A percentile compares a stretch with the other conserved stretches of the same genome.
Evolutionary conservation across 306 rosid genomes (phyloP).

Genomic region (Quercus ilex): DNA sequence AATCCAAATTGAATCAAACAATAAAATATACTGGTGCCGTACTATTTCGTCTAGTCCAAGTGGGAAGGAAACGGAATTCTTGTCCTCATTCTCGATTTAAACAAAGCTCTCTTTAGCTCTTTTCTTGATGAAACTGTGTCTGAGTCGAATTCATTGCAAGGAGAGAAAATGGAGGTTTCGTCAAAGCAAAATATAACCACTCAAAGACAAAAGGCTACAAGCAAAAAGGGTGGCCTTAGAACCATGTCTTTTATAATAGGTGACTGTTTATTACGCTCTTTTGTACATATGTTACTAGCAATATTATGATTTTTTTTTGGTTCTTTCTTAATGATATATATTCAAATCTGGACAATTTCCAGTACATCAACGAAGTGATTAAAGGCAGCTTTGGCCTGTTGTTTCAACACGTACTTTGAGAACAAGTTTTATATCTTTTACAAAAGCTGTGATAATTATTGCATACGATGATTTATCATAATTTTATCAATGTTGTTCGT

Average conservation of each 20-base stretch:
- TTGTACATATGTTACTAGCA: neutral
- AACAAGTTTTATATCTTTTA: too few relatives aligned
- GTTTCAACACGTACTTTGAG: too few relatives aligned
- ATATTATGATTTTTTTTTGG: neutral
- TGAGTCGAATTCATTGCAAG: constrained; percentile 4
- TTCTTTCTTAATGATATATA: neutral
- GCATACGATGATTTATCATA: too few relatives aligned
- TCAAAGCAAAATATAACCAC: constrained; percentile 33
- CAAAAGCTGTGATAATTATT: too few relatives aligned
- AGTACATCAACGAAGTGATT: too few relatives aligned
- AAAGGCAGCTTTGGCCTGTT: too few relatives aligned
- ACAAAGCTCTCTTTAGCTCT: neutral
- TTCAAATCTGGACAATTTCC: too few relatives aligned
- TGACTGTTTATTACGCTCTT: neutral
- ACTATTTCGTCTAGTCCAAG: neutral
- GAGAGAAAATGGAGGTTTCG: constrained; percentile 31
- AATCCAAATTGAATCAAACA: too few relatives aligned
- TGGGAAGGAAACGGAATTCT: neutral
- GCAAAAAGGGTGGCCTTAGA: constrained; percentile 64
- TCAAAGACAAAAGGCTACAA: constrained; percentile 18
- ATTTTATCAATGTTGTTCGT: too few relatives aligned
- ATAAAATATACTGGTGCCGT: neutral
- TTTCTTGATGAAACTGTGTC: constrained; percentile 14
- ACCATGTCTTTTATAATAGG: constrained; percentile 86
- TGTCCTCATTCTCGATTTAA: neutral